Base-by-base conservation (phyloP, 2,329 filamentous ascomycete genomes). In the Cytospora mali region DNA sequence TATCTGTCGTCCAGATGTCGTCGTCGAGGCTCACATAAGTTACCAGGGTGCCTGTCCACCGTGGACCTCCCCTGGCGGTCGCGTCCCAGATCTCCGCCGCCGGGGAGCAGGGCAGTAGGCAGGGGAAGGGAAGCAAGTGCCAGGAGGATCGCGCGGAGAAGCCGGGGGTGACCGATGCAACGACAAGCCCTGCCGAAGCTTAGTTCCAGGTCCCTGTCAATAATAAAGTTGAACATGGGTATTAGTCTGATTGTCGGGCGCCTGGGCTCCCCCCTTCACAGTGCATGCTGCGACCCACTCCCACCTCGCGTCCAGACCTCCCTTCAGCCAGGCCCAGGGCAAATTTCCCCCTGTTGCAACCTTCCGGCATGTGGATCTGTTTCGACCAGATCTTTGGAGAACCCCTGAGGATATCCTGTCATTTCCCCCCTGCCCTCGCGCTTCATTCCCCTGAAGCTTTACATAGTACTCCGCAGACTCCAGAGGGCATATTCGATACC, bases 401-500 rank as follows among this genome's bases (percentile, higher is more conserved):
- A 64, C 58, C 62, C 62, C 59, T 62, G 59, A 58, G 62, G 58
- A 61, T 64, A 49, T 62, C 62, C 62, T 64, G 58, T 64, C 59
- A 62, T 64, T 64, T 62, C 58, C 62, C 58, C 54, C 62, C 55
- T 58, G 54, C n/a, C 54, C 33, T 33, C 58, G 48, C 48, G 23
- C 51, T 46, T 61, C 52, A 50, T 58, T 52, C 60, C 63, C 63
- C 60, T 62, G 60, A 62, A 58, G 35, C 55, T 35, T 62, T 21
- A 6, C 6, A 42, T 29, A 59, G 1, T 46, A 55, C 62, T 64
- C 42, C 58, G 58, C 53, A 54, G 58, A 39, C 25, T 54, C n/a
- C 42, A 46, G 10, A n/a, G 42, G 23, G 42, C 42, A n/a, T 13
- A 3, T 46, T 46, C 42, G 42, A 46, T 46, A 23, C 42, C 9